phyloP scores from a whole-genome alignment of 495 filamentous ascomycete species.

The Penicillium parvum region DNA sequence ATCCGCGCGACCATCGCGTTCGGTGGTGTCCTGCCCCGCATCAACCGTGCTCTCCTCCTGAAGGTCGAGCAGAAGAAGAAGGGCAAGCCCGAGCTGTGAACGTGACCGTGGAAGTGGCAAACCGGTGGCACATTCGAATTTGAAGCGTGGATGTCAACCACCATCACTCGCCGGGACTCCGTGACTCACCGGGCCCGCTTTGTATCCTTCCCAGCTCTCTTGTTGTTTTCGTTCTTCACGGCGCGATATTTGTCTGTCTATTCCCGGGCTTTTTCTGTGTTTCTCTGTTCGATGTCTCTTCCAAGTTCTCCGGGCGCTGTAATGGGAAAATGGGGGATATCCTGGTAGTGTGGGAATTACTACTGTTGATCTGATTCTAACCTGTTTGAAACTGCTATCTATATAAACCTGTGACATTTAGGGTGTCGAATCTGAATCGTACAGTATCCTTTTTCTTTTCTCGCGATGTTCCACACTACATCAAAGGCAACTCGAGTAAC shows the following conservation, averaged over 20 bases:
- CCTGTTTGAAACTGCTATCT: not conserved
- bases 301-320: conserved; percentile 42
- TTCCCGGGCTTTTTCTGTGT: conserved; percentile 26
- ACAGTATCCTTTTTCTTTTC: no score
- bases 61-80: conserved; percentile 99
- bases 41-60: conserved; percentile 93
- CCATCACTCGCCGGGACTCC: no score
- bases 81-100: conserved; percentile 57
- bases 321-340: conserved; percentile 43
- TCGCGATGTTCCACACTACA: no score
- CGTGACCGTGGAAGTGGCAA: conserved; percentile 8
- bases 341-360: conserved; percentile 36
- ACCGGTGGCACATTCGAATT: no score
- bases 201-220: conserved; percentile 7
- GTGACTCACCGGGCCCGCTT: conserved; percentile 8
- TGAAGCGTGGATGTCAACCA: no score
- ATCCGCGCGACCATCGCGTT: conserved; percentile 98
- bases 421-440: no score
- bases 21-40: conserved; percentile 95
- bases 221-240: conserved; percentile 22
- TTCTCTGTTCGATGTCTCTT: conserved; percentile 17
- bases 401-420: no score
- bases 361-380: conserved; percentile 15
- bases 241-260: conserved; percentile 29
- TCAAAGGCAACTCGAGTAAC: no score